Evolutionary conservation across 2,329 filamentous ascomycete species (phyloP), one percentile per base, ranked within the genome.

Genomic region (Fusarium pseudocircinatum): DNA sequence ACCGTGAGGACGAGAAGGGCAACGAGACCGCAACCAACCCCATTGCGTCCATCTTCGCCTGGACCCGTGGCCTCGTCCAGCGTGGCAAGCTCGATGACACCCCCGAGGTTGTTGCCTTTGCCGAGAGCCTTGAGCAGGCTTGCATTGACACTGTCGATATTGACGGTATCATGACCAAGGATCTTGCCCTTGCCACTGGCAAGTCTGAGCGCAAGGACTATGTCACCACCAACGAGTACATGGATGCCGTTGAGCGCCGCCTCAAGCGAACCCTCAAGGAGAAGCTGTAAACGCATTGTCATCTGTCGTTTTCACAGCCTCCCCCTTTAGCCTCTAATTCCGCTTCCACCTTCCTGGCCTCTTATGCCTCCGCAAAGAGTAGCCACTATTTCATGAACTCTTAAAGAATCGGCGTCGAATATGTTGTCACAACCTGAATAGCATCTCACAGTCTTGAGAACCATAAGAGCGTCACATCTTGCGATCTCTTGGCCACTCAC

Each of bases 111-210:
- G 91, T 97, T 68, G 89, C 93, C 57, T 99, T 97, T 80, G 96
- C 96, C 67, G 94, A 98, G 87, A 90, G 89, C 80, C 90, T 99
- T 62, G 96, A 99, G 89, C 89, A 93, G 84, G 96, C 96, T 42
- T 98, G 96, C 83, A 88, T 98, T 67, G 95, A 98, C 83, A 96
- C 96, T 32, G 96, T 99, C 76, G 94, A 98, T 82, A 84, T 93
- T 67, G 96, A 98, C 81, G 94, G 94, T 72, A 93, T 98, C 86
- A 99, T 98, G 96, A 99, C 96, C 83, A 99, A 99, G 91, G 96
- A 99, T 84, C 86, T 99, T 78, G 96, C 96, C n/a, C 90, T 98
- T 67, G 93, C 95, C 54, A 96, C 94, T 82, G 96, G 96, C 79
- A 95, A 95, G 88, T 95, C 92, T 79, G 92, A 90, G 70, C 90